phyloP scores from a whole-genome alignment of 768 basidiomycete species.

The Tulasnella sp. region DNA sequence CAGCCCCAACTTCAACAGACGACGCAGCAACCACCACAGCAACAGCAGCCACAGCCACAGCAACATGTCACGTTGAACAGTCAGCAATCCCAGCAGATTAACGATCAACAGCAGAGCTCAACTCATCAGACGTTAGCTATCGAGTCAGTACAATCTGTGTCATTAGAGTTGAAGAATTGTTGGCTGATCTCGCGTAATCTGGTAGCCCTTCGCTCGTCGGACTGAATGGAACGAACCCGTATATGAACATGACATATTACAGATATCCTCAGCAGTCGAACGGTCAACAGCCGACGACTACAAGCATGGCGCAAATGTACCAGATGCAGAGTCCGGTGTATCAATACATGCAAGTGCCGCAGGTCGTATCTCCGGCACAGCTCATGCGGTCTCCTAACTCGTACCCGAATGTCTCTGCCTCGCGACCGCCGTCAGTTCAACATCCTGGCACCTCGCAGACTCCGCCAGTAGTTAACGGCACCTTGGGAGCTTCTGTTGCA shows the following conservation, averaged over 20 bases:
- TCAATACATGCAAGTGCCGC: conserved; percentile 5
- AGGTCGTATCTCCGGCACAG: conserved; percentile 4
- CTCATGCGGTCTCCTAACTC: not conserved
- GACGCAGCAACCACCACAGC: conserved; percentile 13
- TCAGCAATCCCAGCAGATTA: conserved; percentile 5
- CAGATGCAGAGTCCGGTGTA: not conserved
- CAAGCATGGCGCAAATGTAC: not conserved
- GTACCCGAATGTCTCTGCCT: not conserved
- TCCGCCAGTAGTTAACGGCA: not conserved
- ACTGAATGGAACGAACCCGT: not conserved
- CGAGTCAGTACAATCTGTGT: conserved; percentile 40
- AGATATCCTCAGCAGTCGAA: conserved; percentile 49
- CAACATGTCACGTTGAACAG: conserved; percentile 3
- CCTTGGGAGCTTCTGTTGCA: not conserved
- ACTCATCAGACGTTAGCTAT: conserved; percentile 40
- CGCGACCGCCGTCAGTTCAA: not conserved
- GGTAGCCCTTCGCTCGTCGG: not conserved
- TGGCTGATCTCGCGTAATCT: not conserved
- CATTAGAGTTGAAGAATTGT: not conserved
- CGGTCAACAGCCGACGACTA: conserved; percentile 36
- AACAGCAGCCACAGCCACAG: conserved; percentile 19
- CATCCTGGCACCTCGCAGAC: not conserved
- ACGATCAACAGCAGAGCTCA: not conserved
- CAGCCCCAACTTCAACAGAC: conserved; percentile 11
- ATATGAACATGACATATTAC: not conserved